Base-by-base conservation (phyloP, 2,329 filamentous ascomycete species). In the Pestalotiopsis sp. region DNA sequence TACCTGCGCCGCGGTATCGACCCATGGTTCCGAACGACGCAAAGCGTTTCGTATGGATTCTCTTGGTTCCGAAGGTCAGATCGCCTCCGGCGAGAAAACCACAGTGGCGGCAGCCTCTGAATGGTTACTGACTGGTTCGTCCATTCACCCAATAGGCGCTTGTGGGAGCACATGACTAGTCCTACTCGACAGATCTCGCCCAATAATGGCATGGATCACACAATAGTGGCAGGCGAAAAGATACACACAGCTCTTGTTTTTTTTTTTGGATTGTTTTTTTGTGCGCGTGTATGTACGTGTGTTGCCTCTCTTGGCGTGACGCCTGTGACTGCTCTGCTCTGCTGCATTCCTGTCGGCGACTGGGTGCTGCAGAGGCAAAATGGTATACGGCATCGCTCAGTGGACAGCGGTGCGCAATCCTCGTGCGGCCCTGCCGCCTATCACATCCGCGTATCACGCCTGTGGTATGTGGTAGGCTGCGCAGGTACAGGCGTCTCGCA, bases 331-430 rank as follows among this genome's bases (percentile, higher is more conserved):
- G 27, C 27, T 31, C 27, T 31, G 27, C 27, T 31, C 27, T 31
- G 27, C 27, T 31, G 40, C 17, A 56, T 31, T 49, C 23, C 27
- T 27, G 38, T 14, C 38, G 7, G 56, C 58, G 66, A 63, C 59
- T 67, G 65, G 65, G 41, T 14, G 56, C 23, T 61, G 66, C 66
- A 67, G 66, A 63, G 59, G 66, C 66, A 63, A 66, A 66, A 58
- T n/a, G 65, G 63, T 45, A 36, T 49, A 65, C 49, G 63, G 41
- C 27, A 31, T 31, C 63, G 63, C 36, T 57, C 40, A 65, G 40
- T 65, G 63, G 63, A 52, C 49, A 57, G n/a, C 12, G 23, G 45
- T 57, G 45, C 45, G 23, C 27, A 49, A 36, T 57, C 27, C 52
- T 25, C 20, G 25, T 6, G 56, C 52, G 49, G 27, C 12, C 31